Evolutionary conservation across 768 basidiomycete species (phyloP).

Genomic region (Coprinellus micaceus): DNA sequence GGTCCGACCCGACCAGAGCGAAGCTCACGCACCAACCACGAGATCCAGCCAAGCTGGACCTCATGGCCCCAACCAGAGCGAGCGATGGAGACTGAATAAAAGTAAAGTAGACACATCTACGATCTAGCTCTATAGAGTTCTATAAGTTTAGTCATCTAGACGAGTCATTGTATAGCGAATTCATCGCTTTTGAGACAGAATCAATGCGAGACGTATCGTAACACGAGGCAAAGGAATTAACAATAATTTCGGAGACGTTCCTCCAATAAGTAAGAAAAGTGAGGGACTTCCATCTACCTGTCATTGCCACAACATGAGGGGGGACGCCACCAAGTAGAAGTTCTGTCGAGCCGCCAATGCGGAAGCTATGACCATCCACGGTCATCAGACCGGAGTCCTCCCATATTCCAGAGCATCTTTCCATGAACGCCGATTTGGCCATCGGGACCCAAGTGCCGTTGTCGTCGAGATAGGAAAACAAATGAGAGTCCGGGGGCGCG

Average conservation of each 20-base stretch:
- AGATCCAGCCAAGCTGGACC: not conserved
- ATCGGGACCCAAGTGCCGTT: not conserved
- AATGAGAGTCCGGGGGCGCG: conserved; percentile 14
- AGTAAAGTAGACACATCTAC: too few species aligned
- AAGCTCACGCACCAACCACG: not conserved
- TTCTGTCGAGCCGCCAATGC: conserved; percentile 25
- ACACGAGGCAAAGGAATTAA: not conserved
- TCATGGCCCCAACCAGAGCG: not conserved
- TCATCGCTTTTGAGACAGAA: not conserved
- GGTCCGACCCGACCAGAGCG: not conserved
- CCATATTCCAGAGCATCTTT: conserved; percentile 12
- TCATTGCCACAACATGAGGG: conserved; percentile 29
- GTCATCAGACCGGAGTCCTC: not conserved
- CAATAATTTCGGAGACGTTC: not conserved
- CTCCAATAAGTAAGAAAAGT: conserved; percentile 29
- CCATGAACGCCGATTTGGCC: conserved; percentile 9
- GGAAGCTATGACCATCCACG: conserved; percentile 22
- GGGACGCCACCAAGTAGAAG: conserved; percentile 24
- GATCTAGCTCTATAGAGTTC: too few species aligned
- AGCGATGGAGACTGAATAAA: not conserved
- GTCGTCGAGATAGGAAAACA: conserved; percentile 10
- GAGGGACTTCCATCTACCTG: conserved; percentile 31
- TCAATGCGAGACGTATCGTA: not conserved
- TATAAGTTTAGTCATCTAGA: not conserved
- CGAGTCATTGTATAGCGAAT: not conserved